A percentile compares a stretch with the other conserved stretches of the same genome.
These are phyloP conservation scores for Acanthamoeba healyi DNA, from an alignment of 208 protist species.

Conservation along the genomic window DNA sequence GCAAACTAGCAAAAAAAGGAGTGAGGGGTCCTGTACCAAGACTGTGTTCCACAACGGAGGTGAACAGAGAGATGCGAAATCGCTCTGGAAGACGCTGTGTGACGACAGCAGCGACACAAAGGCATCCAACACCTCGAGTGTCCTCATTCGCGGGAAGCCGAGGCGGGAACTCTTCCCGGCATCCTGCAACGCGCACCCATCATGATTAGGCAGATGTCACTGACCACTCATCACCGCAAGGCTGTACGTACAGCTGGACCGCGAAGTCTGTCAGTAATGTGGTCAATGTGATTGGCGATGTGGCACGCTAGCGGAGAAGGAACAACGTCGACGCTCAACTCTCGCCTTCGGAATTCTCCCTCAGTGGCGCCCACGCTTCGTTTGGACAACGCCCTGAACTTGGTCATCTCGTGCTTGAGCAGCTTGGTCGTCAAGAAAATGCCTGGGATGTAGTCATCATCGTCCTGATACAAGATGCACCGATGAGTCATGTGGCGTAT, in stretches of 20 bases:
- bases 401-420: conserved; percentile 10
- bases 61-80: background rate
- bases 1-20: background rate
- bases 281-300: background rate
- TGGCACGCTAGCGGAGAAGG: background rate
- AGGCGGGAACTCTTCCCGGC: background rate
- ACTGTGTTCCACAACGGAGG: background rate
- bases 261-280: background rate
- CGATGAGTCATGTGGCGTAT: too few species aligned
- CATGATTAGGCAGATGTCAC: background rate
- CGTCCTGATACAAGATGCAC: background rate
- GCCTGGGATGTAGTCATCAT: background rate
- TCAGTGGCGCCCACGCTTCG: background rate
- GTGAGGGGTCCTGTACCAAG: background rate
- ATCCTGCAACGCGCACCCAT: background rate
- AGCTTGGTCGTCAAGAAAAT: background rate
- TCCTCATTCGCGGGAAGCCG: conserved; percentile 42
- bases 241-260: background rate
- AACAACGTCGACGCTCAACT: background rate
- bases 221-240: background rate
- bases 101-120: background rate
- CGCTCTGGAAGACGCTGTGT: background rate
- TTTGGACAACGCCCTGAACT: background rate
- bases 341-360: background rate
- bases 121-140: conserved; percentile 41